These are phyloP conservation scores for Leptographium galeiforme DNA, from an alignment of 2,329 filamentous ascomycete genomes.

Conservation along the genomic window DNA sequence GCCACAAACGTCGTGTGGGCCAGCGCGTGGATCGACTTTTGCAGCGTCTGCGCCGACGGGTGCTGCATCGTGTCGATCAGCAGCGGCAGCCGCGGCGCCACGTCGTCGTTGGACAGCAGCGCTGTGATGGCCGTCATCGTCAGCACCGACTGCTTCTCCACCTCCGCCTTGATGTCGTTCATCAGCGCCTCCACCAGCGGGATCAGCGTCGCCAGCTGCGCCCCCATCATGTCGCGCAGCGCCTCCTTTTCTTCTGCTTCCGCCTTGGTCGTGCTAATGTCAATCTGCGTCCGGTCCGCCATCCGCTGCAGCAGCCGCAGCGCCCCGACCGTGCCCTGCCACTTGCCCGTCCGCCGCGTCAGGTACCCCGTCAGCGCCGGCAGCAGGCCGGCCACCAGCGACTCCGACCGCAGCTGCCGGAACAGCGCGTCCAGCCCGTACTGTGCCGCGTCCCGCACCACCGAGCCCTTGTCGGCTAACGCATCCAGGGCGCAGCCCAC, in stretches of 20 bases:
- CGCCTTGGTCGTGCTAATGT: constrained; percentile 63
- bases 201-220: constrained; percentile 73
- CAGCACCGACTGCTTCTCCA: constrained; percentile 76
- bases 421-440: constrained; percentile 90
- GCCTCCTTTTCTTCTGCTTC: constrained; percentile 80
- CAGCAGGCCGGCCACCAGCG: constrained; percentile 69
- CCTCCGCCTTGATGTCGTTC: constrained; percentile 89
- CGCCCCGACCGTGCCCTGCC: constrained; percentile 89
- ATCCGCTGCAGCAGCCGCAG: constrained; percentile 78
- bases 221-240: constrained; percentile 80
- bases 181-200: constrained; percentile 85
- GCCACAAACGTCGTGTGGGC: constrained; percentile 98
- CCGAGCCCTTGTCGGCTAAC: constrained; percentile 75
- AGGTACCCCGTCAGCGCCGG: constrained; percentile 66
- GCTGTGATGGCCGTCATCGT: constrained; percentile 86
- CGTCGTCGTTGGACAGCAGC: constrained; percentile 91
- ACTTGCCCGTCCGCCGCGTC: constrained; percentile 76
- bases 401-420: constrained; percentile 63
- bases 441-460: constrained; percentile 82
- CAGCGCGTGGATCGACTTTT: constrained; percentile 92
- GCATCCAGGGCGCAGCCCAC: constrained; percentile 66
- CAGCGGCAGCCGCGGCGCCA: constrained; percentile 79
- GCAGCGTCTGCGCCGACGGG: constrained; percentile 72
- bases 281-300: constrained; percentile 87
- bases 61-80: constrained; percentile 93